Evolutionary conservation across 805 yeast species (phyloP), one percentile per base, ranked within the genome.

Genomic region (Myxozyma nipponensis): DNA sequence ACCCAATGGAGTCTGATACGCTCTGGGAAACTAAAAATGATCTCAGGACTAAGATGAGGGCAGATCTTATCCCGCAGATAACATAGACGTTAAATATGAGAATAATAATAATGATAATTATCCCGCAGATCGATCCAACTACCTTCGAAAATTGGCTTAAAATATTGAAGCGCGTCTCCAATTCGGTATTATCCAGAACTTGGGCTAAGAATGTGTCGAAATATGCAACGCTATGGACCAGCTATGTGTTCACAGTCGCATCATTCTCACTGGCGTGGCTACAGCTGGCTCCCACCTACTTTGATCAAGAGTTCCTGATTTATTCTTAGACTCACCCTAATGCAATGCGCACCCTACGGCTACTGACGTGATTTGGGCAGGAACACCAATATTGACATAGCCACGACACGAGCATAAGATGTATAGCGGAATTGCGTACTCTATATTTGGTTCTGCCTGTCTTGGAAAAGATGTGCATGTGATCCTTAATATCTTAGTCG

Each of bases 341-440:
- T 66, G 69, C 47, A 66, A 64, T 46, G 69, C 67, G 30, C 70
- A 66, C 42, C 66, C 69, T 17, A 66, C 69, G 2, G 67, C 70
- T 18, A 63, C 67, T 1, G 69, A 66, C 44, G 66, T 66, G 19
- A 37, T 61, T 18, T 66, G 69, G 69, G 47, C 63, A 2, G 65
- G 67, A 10, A 62, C 69, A 2, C 69, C 69, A 1, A 55, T 66
- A 6, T 41, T 66, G 21, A 64, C 69, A 3, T 62, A 47, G 32
- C 66, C 70, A 3, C 48, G 65, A 15, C 59, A 66, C 44, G 41
- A 42, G 21, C 57, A 61, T 48, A 66, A 66, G 52, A 59, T 66
- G 54, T 66, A 69, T 39, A 61, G 67, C 18, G 48, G 69, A 5
- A 63, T 66, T 13, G 55, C 66, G 3, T 57, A 69, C 5, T 64